Conservation (phyloP, 164 flowering plant species). For the Annona squamosa region DNA sequence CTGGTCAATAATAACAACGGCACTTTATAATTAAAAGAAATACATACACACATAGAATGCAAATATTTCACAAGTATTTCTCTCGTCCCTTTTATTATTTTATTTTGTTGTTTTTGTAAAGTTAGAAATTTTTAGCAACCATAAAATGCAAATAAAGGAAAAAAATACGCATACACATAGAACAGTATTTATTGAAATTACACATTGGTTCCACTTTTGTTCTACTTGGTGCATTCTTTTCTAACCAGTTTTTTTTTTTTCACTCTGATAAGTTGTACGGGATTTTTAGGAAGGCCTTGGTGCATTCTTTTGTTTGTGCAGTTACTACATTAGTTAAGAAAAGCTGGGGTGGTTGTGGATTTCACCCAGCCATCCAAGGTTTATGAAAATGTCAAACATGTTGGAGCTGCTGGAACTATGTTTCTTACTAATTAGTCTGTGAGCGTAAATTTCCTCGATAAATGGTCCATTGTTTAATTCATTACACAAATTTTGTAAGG, state of each 20-base stretch:
- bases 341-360: constrained; percentile 60
- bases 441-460: background rate
- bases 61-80: constrained; percentile 63
- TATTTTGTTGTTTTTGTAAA: background rate
- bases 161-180: background rate
- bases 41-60: no score
- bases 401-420: constrained; percentile 14
- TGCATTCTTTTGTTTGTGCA: background rate
- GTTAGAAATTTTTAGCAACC: background rate
- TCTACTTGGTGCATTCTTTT: background rate
- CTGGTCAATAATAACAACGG: no score
- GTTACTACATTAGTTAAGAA: constrained; percentile 48
- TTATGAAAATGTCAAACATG: constrained; percentile 94
- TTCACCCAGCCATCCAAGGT: constrained; percentile 76
- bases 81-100: background rate
- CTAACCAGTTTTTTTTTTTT: background rate
- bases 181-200: background rate
- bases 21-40: no score
- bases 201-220: background rate
- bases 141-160: no score
- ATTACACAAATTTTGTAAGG: background rate
- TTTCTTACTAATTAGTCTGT: no score
- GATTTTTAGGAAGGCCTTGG: no score
- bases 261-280: no score
- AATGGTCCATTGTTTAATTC: background rate